A percentile compares a stretch with the other conserved stretches of the same genome.
phyloP scores from a whole-genome alignment of 2,329 filamentous ascomycete genomes.

The Pseudohalonectria lignicola region DNA sequence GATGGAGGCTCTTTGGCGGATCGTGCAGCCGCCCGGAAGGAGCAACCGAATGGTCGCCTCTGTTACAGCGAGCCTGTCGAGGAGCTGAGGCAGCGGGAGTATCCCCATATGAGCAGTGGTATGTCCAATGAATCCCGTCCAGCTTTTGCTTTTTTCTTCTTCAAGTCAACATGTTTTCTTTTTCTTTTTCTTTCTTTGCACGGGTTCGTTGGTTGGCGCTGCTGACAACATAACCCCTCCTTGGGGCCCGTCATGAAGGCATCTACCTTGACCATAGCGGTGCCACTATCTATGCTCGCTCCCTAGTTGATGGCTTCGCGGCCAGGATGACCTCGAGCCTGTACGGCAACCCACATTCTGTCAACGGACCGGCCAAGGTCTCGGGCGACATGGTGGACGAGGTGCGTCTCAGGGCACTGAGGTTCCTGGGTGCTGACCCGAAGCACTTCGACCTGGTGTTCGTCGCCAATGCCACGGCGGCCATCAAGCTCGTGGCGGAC shows the following conservation, averaged over 20 bases:
- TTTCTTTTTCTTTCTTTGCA: not conserved
- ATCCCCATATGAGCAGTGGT: constrained; percentile 31
- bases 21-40: no score
- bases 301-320: constrained; percentile 44
- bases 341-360: constrained; percentile 61
- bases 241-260: no score
- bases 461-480: constrained; percentile 49
- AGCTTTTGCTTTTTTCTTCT: not conserved
- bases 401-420: constrained; percentile 39
- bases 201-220: no score
- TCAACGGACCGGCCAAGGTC: constrained; percentile 45
- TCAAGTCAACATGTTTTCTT: not conserved
- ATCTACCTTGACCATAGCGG: constrained; percentile 49
- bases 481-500: constrained; percentile 51
- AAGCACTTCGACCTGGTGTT: constrained; percentile 51
- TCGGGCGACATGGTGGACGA: constrained; percentile 47
- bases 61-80: constrained; percentile 24
- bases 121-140: no score
- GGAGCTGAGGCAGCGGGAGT: constrained; percentile 24
- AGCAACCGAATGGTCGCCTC: no score
- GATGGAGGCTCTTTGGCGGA: no score
- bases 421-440: constrained; percentile 47
- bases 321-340: constrained; percentile 42
- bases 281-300: constrained; percentile 45
- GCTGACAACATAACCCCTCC: no score